phyloP scores from a whole-genome alignment of 768 basidiomycete genomes.

The Hypholoma sublateritium region DNA sequence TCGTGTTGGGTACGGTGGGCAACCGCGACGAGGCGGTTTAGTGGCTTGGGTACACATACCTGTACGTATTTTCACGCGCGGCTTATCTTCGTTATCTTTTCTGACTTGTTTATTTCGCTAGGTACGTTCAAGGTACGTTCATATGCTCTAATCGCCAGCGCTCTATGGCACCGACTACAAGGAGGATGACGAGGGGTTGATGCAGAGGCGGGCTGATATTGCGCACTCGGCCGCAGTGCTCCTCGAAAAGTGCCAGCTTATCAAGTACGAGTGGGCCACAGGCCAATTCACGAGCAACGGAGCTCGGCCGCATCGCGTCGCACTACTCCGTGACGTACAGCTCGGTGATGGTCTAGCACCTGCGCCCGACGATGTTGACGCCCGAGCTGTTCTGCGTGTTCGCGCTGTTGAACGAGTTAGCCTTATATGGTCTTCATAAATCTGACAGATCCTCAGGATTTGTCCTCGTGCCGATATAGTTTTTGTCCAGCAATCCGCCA shows the following conservation, averaged over 20 bases:
- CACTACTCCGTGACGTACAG: slow-evolving; percentile 95
- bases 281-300: slow-evolving; percentile 92
- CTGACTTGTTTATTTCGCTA: slow-evolving; percentile 1
- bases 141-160: slow-evolving; percentile 87
- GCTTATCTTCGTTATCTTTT: slow-evolving; percentile 6
- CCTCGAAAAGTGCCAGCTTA: slow-evolving; percentile 89
- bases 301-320: slow-evolving; percentile 91
- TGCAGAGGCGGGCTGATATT: slow-evolving; percentile 95
- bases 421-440: neutral
- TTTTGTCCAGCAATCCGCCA: slow-evolving; percentile 96
- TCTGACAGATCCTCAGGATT: slow-evolving; percentile 47
- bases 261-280: slow-evolving; percentile 89
- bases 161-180: slow-evolving; percentile 93
- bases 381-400: slow-evolving; percentile 96
- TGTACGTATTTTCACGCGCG: slow-evolving; percentile 56
- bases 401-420: slow-evolving; percentile 90
- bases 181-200: slow-evolving; percentile 76
- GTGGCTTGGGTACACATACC: slow-evolving; percentile 94
- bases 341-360: slow-evolving; percentile 93
- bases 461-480: slow-evolving; percentile 92
- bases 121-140: slow-evolving; percentile 77
- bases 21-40: slow-evolving; percentile 97
- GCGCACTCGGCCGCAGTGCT: slow-evolving; percentile 90
- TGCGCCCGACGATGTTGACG: slow-evolving; percentile 81
- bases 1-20: slow-evolving; percentile 91